These are phyloP conservation scores for Ophiostoma novo-ulmi DNA, from an alignment of 2,329 filamentous ascomycete species.

Conservation along the genomic window DNA sequence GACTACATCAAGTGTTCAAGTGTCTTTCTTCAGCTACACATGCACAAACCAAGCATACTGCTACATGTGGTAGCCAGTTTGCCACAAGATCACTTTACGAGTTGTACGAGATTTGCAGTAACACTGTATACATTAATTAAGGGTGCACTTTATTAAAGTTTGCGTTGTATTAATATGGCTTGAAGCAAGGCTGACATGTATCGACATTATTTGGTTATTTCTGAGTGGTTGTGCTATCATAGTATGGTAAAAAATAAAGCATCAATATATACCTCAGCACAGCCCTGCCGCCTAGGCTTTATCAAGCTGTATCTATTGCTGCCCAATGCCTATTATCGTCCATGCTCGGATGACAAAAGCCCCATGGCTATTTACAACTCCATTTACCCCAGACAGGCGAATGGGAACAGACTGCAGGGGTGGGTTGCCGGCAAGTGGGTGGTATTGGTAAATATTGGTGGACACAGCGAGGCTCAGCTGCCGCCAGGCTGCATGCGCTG, in stretches of 20 bases:
- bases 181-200: background rate
- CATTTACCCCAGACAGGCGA: slow-evolving; percentile 7
- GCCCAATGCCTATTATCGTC: background rate
- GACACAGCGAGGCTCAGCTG: slow-evolving; percentile 19
- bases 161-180: too few relatives aligned
- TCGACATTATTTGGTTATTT: background rate
- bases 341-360: background rate
- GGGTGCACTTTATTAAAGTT: background rate
- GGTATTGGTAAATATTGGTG: background rate
- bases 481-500: background rate
- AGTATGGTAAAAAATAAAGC: too few relatives aligned
- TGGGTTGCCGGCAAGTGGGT: background rate
- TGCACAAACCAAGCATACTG: background rate
- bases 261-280: background rate
- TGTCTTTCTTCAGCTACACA: background rate
- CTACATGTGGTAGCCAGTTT: background rate
- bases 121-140: background rate
- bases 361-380: background rate
- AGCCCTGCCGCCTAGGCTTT: background rate
- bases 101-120: background rate
- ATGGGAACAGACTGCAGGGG: background rate
- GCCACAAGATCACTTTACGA: background rate
- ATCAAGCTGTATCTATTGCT: background rate
- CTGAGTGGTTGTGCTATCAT: too few relatives aligned
- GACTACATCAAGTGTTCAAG: background rate